Evolutionary conservation across 202 grass and related monocot species (phyloP).

Genomic region (Setaria viridis): DNA sequence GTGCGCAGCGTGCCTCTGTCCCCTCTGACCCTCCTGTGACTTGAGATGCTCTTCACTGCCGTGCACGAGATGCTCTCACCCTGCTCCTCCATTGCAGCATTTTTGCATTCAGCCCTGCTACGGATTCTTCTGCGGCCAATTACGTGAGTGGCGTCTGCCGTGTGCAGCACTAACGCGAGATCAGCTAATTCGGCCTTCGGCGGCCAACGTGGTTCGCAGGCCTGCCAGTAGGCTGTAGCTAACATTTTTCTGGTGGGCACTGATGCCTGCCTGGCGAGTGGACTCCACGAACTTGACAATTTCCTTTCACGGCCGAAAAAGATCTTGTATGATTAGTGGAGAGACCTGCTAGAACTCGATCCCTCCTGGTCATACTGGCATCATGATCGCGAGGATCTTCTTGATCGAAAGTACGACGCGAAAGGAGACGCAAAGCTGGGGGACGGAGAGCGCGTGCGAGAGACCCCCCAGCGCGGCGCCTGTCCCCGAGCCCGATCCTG

Average conservation of each 20-base stretch:
- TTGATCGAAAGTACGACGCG: neutral
- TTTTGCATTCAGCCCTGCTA: neutral
- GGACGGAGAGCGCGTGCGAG: neutral
- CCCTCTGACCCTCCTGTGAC: no score
- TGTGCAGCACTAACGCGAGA: conserved; percentile 9
- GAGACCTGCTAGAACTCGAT: neutral
- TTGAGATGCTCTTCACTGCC: neutral
- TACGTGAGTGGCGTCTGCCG: conserved; percentile 17
- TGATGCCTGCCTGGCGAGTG: neutral
- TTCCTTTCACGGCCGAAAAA: neutral
- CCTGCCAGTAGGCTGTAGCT: neutral
- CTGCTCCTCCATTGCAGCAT: neutral
- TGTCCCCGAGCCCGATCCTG: neutral
- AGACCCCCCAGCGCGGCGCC: no score
- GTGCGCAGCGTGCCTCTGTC: neutral
- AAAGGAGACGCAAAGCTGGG: no score
- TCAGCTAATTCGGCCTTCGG: neutral
- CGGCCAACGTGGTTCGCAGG: neutral
- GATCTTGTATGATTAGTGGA: neutral
- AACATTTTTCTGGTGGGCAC: neutral
- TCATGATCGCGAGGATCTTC: conserved; percentile 19
- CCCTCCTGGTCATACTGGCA: neutral
- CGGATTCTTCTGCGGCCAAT: neutral
- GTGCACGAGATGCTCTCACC: neutral
- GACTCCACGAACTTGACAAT: conserved; percentile 23